These are phyloP conservation scores for Dimocarpus longan DNA, from an alignment of 345 rosid genomes.

Conservation along the genomic window DNA sequence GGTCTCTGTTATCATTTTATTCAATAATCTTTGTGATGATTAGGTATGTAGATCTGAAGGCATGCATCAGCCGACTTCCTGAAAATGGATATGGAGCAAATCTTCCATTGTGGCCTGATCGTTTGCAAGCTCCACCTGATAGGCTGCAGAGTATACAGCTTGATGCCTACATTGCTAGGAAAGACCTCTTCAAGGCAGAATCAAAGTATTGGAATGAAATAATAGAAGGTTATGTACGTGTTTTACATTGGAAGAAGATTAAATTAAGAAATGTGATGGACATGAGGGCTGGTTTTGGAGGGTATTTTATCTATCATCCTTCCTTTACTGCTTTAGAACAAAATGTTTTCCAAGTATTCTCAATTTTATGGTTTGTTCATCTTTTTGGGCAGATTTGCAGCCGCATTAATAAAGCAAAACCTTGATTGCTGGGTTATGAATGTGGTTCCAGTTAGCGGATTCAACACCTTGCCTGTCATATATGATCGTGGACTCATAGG, in stretches of 20 bases:
- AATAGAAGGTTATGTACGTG: conserved; percentile 70
- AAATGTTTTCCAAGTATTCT: conserved; percentile 1
- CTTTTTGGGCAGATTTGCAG: conserved; percentile 73
- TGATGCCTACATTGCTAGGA: conserved; percentile 87
- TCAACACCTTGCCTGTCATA: conserved; percentile 93
- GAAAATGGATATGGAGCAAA: conserved; percentile 86
- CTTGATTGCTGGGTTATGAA: conserved; percentile 91
- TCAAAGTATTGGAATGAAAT: conserved; percentile 88
- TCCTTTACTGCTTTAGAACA: background rate
- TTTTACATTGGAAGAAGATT: conserved; percentile 77
- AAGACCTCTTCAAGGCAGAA: conserved; percentile 89
- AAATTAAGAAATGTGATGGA: conserved; percentile 95
- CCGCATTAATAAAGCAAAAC: conserved; percentile 69
- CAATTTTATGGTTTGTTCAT: conserved; percentile 22
- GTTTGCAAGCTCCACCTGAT: conserved; percentile 80
- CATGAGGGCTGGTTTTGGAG: conserved; percentile 97
- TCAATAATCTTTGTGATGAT: conserved; percentile 14
- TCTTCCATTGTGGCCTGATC: conserved; percentile 77
- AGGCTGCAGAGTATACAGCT: conserved; percentile 85
- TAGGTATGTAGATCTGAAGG: conserved; percentile 86
- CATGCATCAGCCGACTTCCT: conserved; percentile 82
- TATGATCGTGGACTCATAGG: conserved; percentile 96
- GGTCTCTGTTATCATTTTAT: conserved; percentile 12
- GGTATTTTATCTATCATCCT: conserved; percentile 47
- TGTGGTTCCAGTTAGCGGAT: conserved; percentile 85